These are phyloP conservation scores for Gardenia jasminoides DNA, from an alignment of 257 asterid genomes.

Conservation along the genomic window DNA sequence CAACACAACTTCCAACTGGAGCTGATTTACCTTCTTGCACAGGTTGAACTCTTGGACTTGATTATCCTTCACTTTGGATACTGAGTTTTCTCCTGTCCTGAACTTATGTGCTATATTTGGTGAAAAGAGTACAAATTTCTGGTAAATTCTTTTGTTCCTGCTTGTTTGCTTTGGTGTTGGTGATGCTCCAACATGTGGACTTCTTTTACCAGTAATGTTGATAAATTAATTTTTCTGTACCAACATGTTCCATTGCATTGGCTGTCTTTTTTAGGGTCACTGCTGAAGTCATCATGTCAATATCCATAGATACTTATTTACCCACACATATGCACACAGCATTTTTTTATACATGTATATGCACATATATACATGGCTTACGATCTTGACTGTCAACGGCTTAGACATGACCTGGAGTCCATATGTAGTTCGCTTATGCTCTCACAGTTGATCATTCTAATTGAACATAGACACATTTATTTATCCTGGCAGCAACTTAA, in stretches of 20 bases:
- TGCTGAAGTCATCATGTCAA: not conserved
- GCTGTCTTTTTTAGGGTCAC: not conserved
- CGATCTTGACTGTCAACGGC: not conserved
- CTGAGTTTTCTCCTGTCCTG: not conserved
- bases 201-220: not conserved
- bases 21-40: constrained; percentile 93
- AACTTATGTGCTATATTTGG: not conserved
- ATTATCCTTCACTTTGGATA: not conserved
- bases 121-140: not conserved
- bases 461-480: not conserved
- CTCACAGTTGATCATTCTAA: not conserved
- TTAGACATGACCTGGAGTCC: not conserved
- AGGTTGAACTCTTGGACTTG: constrained; percentile 47
- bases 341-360: no score
- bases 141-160: no score
- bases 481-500: not conserved
- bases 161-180: not conserved
- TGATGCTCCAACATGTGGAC: not conserved
- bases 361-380: no score
- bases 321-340: no score
- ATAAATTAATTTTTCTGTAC: not conserved
- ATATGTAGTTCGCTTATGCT: not conserved
- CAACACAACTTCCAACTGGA: constrained; percentile 86
- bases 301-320: not conserved
- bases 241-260: not conserved